A percentile compares a stretch with the other conserved stretches of the same genome.
These are phyloP conservation scores for Ambrosia trifida DNA, from an alignment of 129 eudicot species.

Conservation along the genomic window DNA sequence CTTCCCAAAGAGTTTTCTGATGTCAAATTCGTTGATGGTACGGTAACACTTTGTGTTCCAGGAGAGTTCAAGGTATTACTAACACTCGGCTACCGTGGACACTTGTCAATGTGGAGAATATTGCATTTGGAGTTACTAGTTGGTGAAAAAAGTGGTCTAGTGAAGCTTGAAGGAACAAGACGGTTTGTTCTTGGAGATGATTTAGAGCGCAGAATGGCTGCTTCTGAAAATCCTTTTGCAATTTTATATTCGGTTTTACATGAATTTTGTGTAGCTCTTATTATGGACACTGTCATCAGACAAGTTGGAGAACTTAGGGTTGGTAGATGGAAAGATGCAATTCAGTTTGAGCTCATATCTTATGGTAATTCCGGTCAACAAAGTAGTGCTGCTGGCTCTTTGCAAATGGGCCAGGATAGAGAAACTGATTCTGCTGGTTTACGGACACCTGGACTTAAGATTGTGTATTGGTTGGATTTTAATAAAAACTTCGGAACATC, in stretches of 20 bases:
- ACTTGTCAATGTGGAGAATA: conserved; percentile 92
- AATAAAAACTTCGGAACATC: conserved; percentile 55
- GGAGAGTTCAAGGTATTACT: conserved; percentile 97
- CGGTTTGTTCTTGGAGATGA: conserved; percentile 95
- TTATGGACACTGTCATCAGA: conserved; percentile 93
- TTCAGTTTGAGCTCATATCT: conserved; percentile 89
- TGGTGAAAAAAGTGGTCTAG: conserved; percentile 90
- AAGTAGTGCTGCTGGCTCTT: conserved; percentile 55
- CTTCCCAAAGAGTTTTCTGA: conserved; percentile 85
- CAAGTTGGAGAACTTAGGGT: conserved; percentile 83
- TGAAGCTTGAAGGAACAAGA: conserved; percentile 81
- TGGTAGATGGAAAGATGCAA: conserved; percentile 98
- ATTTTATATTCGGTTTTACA: conserved; percentile 80
- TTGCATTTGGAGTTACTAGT: conserved; percentile 95
- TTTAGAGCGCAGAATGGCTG: conserved; percentile 98
- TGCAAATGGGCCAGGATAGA: conserved; percentile 72
- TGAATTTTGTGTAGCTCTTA: conserved; percentile 85
- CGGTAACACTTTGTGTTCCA: conserved; percentile 73
- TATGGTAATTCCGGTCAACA: conserved; percentile 65
- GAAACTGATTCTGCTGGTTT: conserved; percentile 67
- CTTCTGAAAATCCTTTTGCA: conserved; percentile 76
- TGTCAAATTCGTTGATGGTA: conserved; percentile 83
- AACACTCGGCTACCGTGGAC: conserved; percentile 98
- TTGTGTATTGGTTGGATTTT: conserved; percentile 86
- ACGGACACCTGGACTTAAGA: conserved; percentile 83